Evolutionary conservation across 2,329 filamentous ascomycete genomes (phyloP).

Genomic region (Fusarium paranaense): DNA sequence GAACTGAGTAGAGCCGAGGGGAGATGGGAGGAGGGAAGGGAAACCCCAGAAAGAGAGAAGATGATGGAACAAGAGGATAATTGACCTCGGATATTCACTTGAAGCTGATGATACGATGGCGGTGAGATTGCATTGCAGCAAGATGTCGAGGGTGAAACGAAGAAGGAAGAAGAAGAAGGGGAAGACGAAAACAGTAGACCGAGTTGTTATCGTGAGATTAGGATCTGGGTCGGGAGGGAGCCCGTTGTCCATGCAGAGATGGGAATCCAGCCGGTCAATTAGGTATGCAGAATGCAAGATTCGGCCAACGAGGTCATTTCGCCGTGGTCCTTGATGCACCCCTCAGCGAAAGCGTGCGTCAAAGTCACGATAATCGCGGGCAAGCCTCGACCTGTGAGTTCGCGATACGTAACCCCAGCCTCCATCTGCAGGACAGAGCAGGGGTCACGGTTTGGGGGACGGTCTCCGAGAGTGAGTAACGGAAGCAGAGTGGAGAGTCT

Average conservation of each 20-base stretch:
- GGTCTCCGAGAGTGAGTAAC: conserved; percentile 29
- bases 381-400: conserved; percentile 3
- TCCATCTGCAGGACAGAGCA: conserved; percentile 24
- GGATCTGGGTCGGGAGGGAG: conserved; percentile 32
- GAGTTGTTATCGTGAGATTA: conserved; percentile 42
- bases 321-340: conserved; percentile 14
- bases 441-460: conserved; percentile 18
- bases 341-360: conserved; percentile 4
- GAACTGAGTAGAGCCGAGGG: background rate
- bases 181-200: conserved; percentile 27
- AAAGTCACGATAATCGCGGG: conserved; percentile 28
- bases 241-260: conserved; percentile 17
- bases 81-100: conserved; percentile 2
- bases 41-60: background rate
- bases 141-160: conserved; percentile 6
- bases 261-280: conserved; percentile 11
- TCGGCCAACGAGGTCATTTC: conserved; percentile 21
- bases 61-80: background rate
- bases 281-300: conserved; percentile 23
- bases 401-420: conserved; percentile 20
- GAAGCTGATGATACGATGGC: conserved; percentile 5
- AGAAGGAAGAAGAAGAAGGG: conserved; percentile 1
- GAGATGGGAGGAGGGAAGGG: background rate
- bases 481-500: conserved; percentile 4
- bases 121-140: conserved; percentile 13